Evolutionary conservation across 192 early-diverging fungal genomes (phyloP), one percentile per base, ranked within the genome.

Genomic region (Geosiphon pyriformis): DNA sequence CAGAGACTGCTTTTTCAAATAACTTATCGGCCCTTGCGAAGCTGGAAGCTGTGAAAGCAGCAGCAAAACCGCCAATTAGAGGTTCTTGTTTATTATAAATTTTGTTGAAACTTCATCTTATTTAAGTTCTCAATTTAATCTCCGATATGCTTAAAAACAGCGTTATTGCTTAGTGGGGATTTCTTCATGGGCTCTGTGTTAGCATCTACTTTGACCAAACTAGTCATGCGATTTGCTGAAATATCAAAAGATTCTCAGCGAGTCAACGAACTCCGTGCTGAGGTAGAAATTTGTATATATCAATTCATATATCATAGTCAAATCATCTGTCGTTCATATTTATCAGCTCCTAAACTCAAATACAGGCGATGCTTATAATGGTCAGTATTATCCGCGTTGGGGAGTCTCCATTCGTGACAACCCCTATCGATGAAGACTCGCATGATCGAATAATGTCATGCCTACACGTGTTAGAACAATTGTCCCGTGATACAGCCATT

Each of bases 391-490:
- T 98, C 59, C 87, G 94, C 54, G 85, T 95, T 33, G 96, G 96
- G 11, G 90, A 92, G 70, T 94, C 94, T 11, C 78, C 87, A 62
- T 93, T 95, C 75, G 87, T 82, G 26, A 73, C 86, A 42, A 82
- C 83, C n/a, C 87, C 87, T 1, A 97, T 99, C 65, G 96, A 99
- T 74, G 96, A 99, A 73, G 96, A 99, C 78, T 94, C 95, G 12
- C 85, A 92, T 61, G 90, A 94, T 70, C 88, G 96, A 65, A 91
- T 99, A 70, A 82, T 90, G 65, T 83, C 88, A 47, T 95, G 93
- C 77, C 74, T 99, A 30, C 87, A 87, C 59, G 84, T 85, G 23
- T 77, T 92, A 12, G 88, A 89, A 69, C 76, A 82, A 68, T 76
- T 83, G 46, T 70, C 78, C 11, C 60, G 78, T 15, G 83, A 87